phyloP scores from a whole-genome alignment of 1,139 yeast genomes.

The Kurtzmaniella natalensis region DNA sequence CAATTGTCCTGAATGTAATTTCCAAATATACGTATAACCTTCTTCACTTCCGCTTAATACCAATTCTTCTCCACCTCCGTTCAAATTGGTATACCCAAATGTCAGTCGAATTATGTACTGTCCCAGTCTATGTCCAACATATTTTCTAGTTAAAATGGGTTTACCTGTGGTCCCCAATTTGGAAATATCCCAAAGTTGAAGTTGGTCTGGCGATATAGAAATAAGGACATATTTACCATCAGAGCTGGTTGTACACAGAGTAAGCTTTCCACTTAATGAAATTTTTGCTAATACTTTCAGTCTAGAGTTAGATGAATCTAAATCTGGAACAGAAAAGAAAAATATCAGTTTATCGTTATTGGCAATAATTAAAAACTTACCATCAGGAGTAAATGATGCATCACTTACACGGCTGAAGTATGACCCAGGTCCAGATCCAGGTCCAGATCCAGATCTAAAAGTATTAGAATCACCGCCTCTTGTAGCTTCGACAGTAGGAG shows the following conservation, averaged over 20 bases:
- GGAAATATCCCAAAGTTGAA: conserved; percentile 71
- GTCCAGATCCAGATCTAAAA: background rate
- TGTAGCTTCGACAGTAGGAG: background rate
- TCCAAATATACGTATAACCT: conserved; percentile 79
- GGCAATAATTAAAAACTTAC: conserved; percentile 57
- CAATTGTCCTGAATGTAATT: conserved; percentile 66
- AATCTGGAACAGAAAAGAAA: conserved; percentile 43
- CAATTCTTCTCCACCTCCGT: conserved; percentile 44
- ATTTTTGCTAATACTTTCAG: conserved; percentile 33
- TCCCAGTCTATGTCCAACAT: conserved; percentile 68
- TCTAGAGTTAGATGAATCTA: conserved; percentile 29
- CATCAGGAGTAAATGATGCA: conserved; percentile 59
- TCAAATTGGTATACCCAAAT: conserved; percentile 47
- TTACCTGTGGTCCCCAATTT: conserved; percentile 10
- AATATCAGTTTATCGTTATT: conserved; percentile 57
- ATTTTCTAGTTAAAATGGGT: conserved; percentile 52
- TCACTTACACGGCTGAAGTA: conserved; percentile 57
- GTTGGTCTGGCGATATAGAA: conserved; percentile 70
- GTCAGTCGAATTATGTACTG: conserved; percentile 72
- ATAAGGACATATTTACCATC: conserved; percentile 52
- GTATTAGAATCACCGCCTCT: conserved; percentile 1
- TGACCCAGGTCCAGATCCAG: background rate
- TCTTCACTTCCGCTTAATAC: conserved; percentile 83
- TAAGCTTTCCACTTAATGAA: conserved; percentile 32
- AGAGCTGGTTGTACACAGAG: conserved; percentile 37